A percentile compares a stretch with the other conserved stretches of the same genome.
Evolutionary conservation across 2,329 filamentous ascomycete genomes (phyloP).

Genomic region (Phialophora macrospora): DNA sequence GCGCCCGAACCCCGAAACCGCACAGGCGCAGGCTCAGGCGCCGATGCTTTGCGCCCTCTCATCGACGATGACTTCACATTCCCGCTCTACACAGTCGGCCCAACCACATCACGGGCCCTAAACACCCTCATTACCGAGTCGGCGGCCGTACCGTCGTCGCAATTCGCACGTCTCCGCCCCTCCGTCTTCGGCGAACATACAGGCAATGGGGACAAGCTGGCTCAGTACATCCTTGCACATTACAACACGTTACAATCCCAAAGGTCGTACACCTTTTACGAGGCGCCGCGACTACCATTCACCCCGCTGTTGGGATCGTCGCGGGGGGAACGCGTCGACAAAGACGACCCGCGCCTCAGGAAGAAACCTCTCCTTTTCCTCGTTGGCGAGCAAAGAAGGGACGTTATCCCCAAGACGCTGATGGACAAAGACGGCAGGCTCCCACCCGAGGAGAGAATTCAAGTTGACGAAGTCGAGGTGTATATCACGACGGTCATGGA

Average conservation of each 20-base stretch:
- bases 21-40: too few species aligned
- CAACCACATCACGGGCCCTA: slow-evolving; percentile 68
- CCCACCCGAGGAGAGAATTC: slow-evolving; percentile 58
- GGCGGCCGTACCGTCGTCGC: slow-evolving; percentile 14
- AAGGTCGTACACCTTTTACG: slow-evolving; percentile 28
- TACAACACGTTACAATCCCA: slow-evolving; percentile 58
- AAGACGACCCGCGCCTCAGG: slow-evolving; percentile 27
- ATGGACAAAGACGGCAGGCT: slow-evolving; percentile 58
- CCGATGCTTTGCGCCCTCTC: slow-evolving; percentile 10
- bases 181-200: slow-evolving; percentile 77
- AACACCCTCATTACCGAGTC: slow-evolving; percentile 52
- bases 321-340: slow-evolving; percentile 35
- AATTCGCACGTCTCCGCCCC: slow-evolving; percentile 50
- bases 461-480: slow-evolving; percentile 78
- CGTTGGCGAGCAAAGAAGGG: slow-evolving; percentile 85
- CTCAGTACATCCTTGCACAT: slow-evolving; percentile 76
- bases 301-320: slow-evolving; percentile 37
- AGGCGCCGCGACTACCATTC: slow-evolving; percentile 35
- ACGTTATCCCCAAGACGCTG: slow-evolving; percentile 84
- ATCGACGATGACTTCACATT: slow-evolving; percentile 37
- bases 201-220: slow-evolving; percentile 81
- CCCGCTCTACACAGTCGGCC: slow-evolving; percentile 55
- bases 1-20: background rate
- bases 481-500: slow-evolving; percentile 86
- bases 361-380: slow-evolving; percentile 75